phyloP scores from a whole-genome alignment of 108 stramenopile species.

The Asterionellopsis glacialis region DNA sequence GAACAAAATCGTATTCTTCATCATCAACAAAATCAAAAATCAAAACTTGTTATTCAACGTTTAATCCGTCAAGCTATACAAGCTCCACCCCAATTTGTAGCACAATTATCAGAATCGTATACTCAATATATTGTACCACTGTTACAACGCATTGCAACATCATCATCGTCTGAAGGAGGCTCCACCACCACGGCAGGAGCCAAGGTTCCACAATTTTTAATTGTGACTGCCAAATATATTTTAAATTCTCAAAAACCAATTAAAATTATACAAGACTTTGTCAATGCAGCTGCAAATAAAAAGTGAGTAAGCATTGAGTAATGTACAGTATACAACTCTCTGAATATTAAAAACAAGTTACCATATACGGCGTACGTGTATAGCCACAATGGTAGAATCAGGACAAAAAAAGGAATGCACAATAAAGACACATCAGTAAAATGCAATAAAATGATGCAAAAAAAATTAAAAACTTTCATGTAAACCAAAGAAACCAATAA shows the following conservation, averaged over 20 bases:
- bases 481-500: too few species aligned
- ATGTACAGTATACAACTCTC: too few species aligned
- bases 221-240: background rate
- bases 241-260: background rate
- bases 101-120: background rate
- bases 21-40: background rate
- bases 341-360: too few species aligned
- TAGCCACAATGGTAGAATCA: too few species aligned
- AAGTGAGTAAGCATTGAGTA: too few species aligned
- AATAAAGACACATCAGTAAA: too few species aligned
- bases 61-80: background rate
- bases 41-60: background rate
- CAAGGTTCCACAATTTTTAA: background rate
- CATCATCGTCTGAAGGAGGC: too few species aligned
- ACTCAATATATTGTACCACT: background rate
- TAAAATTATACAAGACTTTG: constrained; percentile 1
- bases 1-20: background rate
- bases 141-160: background rate
- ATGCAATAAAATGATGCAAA: too few species aligned
- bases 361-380: too few species aligned
- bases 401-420: too few species aligned
- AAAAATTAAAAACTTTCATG: too few species aligned
- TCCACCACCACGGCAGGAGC: background rate
- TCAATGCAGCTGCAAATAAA: background rate
- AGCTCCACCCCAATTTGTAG: background rate